These are phyloP conservation scores for Clonostachys rosea DNA, from an alignment of 2,329 filamentous ascomycete genomes.

Conservation along the genomic window DNA sequence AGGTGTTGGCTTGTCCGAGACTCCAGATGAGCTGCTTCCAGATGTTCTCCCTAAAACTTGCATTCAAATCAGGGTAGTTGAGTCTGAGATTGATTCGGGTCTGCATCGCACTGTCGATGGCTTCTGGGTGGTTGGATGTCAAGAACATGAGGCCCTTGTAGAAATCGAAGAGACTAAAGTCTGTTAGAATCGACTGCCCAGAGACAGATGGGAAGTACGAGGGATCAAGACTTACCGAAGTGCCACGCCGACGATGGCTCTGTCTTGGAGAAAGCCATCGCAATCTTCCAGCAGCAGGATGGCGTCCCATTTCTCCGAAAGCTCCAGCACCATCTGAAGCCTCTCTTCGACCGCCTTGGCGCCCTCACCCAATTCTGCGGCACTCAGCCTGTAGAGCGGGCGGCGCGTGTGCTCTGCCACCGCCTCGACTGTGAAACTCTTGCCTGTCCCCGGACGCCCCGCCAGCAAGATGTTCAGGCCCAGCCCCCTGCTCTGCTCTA, in stretches of 20 bases:
- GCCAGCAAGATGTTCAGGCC: constrained; percentile 43
- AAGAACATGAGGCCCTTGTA: constrained; percentile 44
- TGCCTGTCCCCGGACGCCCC: constrained; percentile 42
- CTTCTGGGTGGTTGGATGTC: constrained; percentile 38
- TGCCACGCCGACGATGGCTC: constrained; percentile 28
- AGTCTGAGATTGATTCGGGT: background rate
- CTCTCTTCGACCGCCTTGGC: constrained; percentile 46
- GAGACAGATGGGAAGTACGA: background rate
- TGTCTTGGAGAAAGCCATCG: constrained; percentile 38
- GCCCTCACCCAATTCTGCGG: constrained; percentile 19
- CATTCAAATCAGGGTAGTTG: background rate
- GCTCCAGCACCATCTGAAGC: constrained; percentile 46
- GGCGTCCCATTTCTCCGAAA: constrained; percentile 49
- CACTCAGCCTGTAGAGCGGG: constrained; percentile 3
- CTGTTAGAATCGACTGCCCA: background rate
- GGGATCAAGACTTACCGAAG: constrained; percentile 15
- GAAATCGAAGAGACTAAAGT: constrained; percentile 32
- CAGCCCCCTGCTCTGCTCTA: constrained; percentile 46
- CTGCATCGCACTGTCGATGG: constrained; percentile 39
- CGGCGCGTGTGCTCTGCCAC: constrained; percentile 4
- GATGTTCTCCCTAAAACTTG: background rate
- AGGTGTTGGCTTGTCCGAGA: constrained; percentile 15
- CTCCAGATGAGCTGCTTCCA: constrained; percentile 10
- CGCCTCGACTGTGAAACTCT: constrained; percentile 37
- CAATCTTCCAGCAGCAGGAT: constrained; percentile 26